Conservation (phyloP, 225 moss, liverwort and hornwort species). For the Ulota crispa region DNA sequence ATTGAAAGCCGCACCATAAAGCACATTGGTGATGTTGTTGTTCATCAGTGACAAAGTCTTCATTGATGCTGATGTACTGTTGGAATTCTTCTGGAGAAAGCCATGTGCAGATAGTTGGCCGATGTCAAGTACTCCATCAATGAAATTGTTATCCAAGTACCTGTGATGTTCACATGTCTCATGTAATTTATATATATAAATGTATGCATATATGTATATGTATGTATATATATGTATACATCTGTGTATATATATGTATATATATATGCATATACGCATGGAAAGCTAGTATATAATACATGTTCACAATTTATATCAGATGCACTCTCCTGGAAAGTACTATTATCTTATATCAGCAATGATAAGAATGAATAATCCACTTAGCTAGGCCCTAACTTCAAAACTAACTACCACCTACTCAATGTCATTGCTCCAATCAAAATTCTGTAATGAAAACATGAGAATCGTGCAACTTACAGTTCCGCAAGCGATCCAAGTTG, state of each 20-base stretch:
- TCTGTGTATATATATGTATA: too few relatives aligned
- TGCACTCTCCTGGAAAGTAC: not conserved
- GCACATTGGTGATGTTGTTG: constrained; percentile 4
- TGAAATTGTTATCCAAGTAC: not conserved
- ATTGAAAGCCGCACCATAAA: not conserved
- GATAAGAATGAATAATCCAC: not conserved
- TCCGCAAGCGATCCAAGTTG: not conserved
- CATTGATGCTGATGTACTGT: not conserved
- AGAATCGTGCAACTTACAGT: not conserved
- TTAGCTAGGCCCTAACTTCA: not conserved
- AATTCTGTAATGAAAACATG: not conserved
- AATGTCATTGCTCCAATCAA: not conserved
- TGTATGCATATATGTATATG: too few relatives aligned
- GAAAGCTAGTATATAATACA: not conserved
- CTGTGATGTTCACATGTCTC: not conserved
- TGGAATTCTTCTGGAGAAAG: not conserved
- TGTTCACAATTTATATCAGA: not conserved
- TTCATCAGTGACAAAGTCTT: constrained; percentile 15
- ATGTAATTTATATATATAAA: too few relatives aligned
- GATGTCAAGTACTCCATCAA: constrained; percentile 1
- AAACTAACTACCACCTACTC: not conserved
- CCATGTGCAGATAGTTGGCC: not conserved
- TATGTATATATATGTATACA: too few relatives aligned
- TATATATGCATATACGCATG: not conserved
- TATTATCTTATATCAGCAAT: not conserved